Base-by-base conservation (phyloP, 148 eudicot genomes). In the Silene conica region DNA sequence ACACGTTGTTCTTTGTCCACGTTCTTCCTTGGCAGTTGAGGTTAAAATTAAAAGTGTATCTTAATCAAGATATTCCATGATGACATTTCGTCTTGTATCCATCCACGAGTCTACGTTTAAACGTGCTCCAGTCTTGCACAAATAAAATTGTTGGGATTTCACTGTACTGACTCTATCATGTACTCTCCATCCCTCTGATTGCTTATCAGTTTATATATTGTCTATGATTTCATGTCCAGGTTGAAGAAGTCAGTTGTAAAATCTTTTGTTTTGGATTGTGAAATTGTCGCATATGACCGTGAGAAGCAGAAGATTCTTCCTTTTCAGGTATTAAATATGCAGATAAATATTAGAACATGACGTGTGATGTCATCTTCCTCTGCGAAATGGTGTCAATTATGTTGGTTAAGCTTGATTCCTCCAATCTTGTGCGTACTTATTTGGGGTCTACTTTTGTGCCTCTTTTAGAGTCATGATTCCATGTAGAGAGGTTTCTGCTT, bases 221-320 rank as follows among this genome's bases (percentile, higher is more conserved):
- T 59, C 65, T 71, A 26, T 48, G 5, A 69, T 45, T 18, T 78
- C 72, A 72, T 48, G 23, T 14, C 80, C 89, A 90, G 96, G 74
- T 82, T 92, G 41, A 95, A 90, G 84, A 85, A 84, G 71, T 67
- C 90, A 45, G 82, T 87, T 63, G 89, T 89, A 57, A 81, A 73
- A 61, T 92, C 96, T 77, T 92, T 95, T 84, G 89, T 95, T 78
- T 69, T 95, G 85, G 98, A 95, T 62, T 88, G 97, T 71, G 98
- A 95, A 84, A 79, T 95, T 71, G 98, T 95, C 82, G 98, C 97
- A 20, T 90, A 88, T 82, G 93, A 92, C 66, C 96, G 89, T 59
- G 88, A 85, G 73, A 92, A 92, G 79, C 81, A 92, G 81, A 92
- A 84, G 81, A 95, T 95, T 80, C 87, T 81, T 72, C 93, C 98